Conservation (phyloP, 1,284 basidiomycete genomes). For the Apiotrichum laibachii region DNA sequence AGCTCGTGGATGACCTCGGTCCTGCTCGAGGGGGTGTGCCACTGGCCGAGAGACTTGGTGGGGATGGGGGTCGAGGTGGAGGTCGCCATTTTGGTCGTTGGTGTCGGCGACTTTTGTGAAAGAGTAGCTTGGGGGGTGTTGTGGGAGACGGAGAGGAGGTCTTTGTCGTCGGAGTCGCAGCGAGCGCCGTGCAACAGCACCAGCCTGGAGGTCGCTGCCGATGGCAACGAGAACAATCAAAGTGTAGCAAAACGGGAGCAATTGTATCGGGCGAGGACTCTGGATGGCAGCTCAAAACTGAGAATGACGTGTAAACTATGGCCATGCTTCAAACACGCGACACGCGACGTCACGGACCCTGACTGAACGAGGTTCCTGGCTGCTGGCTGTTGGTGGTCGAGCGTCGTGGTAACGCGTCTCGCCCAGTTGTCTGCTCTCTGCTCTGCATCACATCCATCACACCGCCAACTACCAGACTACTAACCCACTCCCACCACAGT, state of each 20-base stretch:
- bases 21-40: constrained; percentile 63
- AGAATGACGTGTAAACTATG: constrained; percentile 5
- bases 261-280: neutral
- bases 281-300: neutral
- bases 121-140: neutral
- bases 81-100: constrained; percentile 31
- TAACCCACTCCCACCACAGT: neutral
- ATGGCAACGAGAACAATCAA: neutral
- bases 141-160: neutral
- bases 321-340: neutral
- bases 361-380: no score
- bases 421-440: neutral
- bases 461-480: neutral
- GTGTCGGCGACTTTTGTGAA: constrained; percentile 12
- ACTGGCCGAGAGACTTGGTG: constrained; percentile 42
- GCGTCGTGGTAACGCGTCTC: constrained; percentile 2
- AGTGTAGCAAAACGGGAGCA: constrained; percentile 2
- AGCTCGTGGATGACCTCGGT: constrained; percentile 83
- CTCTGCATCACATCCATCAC: neutral
- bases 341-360: neutral
- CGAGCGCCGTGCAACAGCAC: no score
- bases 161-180: no score
- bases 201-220: no score
- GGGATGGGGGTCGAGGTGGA: constrained; percentile 33
- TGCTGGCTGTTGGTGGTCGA: neutral